Evolutionary conservation across 1,284 basidiomycete genomes (phyloP).

Genomic region (Ganoderma boninense): DNA sequence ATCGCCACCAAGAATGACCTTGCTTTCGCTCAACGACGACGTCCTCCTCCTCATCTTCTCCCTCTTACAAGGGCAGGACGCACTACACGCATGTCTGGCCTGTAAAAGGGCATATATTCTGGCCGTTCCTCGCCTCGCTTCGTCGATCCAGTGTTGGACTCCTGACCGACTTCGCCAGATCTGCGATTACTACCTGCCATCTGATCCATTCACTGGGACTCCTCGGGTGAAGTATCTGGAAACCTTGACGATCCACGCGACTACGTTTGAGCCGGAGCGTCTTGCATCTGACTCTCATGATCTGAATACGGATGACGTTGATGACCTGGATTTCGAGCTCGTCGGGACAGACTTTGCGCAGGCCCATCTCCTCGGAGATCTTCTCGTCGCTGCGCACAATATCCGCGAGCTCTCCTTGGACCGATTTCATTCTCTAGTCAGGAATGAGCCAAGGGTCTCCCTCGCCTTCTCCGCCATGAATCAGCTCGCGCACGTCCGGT

Average conservation of each 20-base stretch:
- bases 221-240: background rate
- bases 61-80: constrained; percentile 13
- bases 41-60: constrained; percentile 21
- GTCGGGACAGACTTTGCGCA: background rate
- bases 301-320: background rate
- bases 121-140: constrained; percentile 15
- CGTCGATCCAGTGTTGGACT: constrained; percentile 1
- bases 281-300: background rate
- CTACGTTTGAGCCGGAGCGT: background rate
- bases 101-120: constrained; percentile 13
- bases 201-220: background rate
- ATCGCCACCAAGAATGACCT: constrained; percentile 17
- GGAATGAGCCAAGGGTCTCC: constrained; percentile 6
- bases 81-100: constrained; percentile 16
- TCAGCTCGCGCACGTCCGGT: background rate
- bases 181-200: background rate
- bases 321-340: background rate
- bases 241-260: background rate
- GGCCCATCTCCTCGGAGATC: constrained; percentile 7
- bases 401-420: constrained; percentile 11
- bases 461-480: constrained; percentile 6
- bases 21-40: constrained; percentile 23
- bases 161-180: constrained; percentile 5
- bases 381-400: constrained; percentile 7
- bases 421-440: constrained; percentile 1